Conservation (phyloP, 2,329 filamentous ascomycete species). For the Talaromyces sp. region DNA sequence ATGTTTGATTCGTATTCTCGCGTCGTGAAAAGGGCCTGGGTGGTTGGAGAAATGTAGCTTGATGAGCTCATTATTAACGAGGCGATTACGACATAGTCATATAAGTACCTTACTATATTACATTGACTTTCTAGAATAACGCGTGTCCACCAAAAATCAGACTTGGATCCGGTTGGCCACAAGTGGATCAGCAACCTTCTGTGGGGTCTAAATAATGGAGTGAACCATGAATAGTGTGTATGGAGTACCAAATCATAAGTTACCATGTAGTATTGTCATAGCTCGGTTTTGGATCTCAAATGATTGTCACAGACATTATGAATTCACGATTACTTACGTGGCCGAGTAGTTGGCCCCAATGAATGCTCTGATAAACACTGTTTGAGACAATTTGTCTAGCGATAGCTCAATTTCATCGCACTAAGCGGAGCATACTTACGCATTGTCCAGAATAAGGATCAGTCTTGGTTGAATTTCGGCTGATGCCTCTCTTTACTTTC, state of each 20-base stretch:
- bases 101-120: too few species aligned
- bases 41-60: neutral
- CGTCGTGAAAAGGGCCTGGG: neutral
- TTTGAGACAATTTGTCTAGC: neutral
- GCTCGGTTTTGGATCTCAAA: too few species aligned
- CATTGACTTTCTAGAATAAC: neutral
- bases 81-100: neutral
- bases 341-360: neutral
- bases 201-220: too few species aligned
- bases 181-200: too few species aligned
- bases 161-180: too few species aligned
- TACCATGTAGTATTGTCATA: too few species aligned
- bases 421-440: neutral
- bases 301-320: neutral
- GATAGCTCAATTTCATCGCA: neutral
- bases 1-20: too few species aligned
- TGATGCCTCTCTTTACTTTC: neutral
- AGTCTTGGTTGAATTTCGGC: neutral
- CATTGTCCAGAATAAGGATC: neutral
- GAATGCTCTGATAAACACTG: neutral
- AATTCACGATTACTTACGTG: too few species aligned
- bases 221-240: neutral
- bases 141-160: too few species aligned
- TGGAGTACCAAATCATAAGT: neutral
- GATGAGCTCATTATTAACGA: neutral